Conservation (phyloP, 306 rosid species). For the Glycine tomentella region DNA sequence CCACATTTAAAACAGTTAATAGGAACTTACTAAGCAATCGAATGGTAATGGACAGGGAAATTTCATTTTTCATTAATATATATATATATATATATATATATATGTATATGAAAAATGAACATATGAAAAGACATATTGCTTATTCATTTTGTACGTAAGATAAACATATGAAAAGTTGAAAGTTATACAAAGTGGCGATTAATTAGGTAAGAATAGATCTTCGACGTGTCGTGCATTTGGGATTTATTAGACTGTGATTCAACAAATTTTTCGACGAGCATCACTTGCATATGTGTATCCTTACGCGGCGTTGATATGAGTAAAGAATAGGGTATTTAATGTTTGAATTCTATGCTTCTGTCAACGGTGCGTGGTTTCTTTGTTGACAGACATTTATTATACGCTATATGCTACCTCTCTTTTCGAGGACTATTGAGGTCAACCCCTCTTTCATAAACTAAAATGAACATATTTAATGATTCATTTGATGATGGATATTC, state of each 20-base stretch:
- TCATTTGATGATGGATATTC: background rate
- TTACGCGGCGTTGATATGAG: slow-evolving; percentile 4
- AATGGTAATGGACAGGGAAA: background rate
- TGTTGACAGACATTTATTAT: background rate
- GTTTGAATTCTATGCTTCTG: background rate
- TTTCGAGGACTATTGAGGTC: background rate
- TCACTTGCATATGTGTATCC: background rate
- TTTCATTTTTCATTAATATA: background rate
- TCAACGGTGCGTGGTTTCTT: too few relatives aligned
- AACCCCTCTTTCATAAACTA: background rate
- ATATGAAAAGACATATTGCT: background rate
- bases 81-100: too few relatives aligned
- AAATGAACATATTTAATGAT: background rate
- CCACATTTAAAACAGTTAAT: background rate
- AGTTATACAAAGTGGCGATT: background rate
- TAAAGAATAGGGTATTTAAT: background rate
- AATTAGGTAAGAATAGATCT: background rate
- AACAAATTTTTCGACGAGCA: background rate
- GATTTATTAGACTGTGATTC: background rate
- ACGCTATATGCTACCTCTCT: background rate
- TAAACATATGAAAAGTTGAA: slow-evolving; percentile 5
- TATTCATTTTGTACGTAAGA: background rate
- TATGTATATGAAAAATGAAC: too few relatives aligned
- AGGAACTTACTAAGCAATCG: background rate
- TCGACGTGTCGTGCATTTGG: slow-evolving; percentile 9